A percentile compares a stretch with the other conserved stretches of the same genome.
Conservation (phyloP, 2,329 filamentous ascomycete genomes). For the Cadophora luteo-olivacea region DNA sequence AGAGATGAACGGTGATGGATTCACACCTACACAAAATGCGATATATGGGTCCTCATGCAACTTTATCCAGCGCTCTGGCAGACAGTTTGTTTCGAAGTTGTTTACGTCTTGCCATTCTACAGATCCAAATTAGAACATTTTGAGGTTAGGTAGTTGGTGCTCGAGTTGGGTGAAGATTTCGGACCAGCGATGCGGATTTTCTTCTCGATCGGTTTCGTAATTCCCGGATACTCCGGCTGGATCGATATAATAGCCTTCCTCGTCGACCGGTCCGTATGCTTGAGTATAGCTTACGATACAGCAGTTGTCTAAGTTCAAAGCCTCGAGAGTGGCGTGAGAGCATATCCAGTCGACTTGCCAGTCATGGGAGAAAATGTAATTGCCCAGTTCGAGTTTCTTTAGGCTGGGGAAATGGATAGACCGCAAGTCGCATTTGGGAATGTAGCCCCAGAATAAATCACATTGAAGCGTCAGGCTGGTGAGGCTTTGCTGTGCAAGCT, state of each 20-base stretch:
- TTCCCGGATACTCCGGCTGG: not conserved
- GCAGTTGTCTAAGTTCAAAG: conserved; percentile 10
- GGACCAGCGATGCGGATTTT: not conserved
- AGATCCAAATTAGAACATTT: too few relatives aligned
- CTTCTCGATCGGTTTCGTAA: too few relatives aligned
- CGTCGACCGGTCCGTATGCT: not conserved
- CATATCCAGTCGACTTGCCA: conserved; percentile 30
- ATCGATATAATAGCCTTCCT: not conserved
- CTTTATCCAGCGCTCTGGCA: too few relatives aligned
- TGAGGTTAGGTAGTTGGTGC: too few relatives aligned
- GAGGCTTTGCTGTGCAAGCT: conserved; percentile 17
- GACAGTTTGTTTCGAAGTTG: too few relatives aligned
- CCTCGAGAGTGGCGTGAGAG: conserved; percentile 19
- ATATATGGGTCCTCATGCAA: too few relatives aligned
- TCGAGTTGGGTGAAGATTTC: not conserved
- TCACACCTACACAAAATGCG: too few relatives aligned
- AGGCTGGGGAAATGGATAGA: conserved; percentile 23
- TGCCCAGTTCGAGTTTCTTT: conserved; percentile 24
- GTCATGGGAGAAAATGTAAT: conserved; percentile 21
- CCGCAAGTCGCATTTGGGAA: conserved; percentile 20
- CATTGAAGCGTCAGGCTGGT: conserved; percentile 19
- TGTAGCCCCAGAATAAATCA: conserved; percentile 22
- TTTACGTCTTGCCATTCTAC: too few relatives aligned
- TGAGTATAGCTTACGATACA: conserved; percentile 16
- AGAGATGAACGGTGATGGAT: too few relatives aligned